Base-by-base conservation (phyloP, 1,139 yeast genomes). In the Blastobotrys raffinosifermentans region DNA sequence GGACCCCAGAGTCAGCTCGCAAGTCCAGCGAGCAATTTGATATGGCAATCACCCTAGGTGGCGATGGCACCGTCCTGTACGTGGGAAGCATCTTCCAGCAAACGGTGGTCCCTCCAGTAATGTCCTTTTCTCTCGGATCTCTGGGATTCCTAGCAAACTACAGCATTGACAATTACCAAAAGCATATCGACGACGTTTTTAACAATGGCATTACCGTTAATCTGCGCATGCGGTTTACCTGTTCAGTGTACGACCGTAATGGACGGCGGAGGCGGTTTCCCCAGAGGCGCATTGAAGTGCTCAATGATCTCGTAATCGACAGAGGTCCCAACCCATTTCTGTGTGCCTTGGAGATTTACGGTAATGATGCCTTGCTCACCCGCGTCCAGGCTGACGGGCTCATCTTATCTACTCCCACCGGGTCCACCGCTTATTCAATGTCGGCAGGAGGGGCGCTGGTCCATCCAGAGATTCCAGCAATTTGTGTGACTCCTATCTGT, bases 361-460 rank as follows among this genome's bases (percentile, higher is more conserved):
- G 94, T 3, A 91, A 85, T 55, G 86, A 84, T 13, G 73, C 82
- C 2, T 63, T 85, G 26, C 65, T 85, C 40, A 85, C 96, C 0
- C 80, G 84, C 13, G 94, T 91, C 0, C 95, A 85, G 56, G 94
- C 95, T 0, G 95, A 86, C 58, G 96, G 96, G 0, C 61, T 86
- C 20, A 85, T 86, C 41, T 71, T 86, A 26, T 93, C 94, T 0
- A 85, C 95, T 0, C 96, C 95, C 3, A 86, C 96, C 0, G 95
- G 95, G 0, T 83, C 94, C 2, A 86, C 96, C 0, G 96, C 96
- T 0, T 86, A 86, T 57, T 83, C 94, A 0, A 65, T 86, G 26
- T 80, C 93, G 27, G 95, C 96, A 0, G 95, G 95, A 11, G 96
- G 96, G 0, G 79, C 94, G 0, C 67, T 86, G 35, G 93, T 86